Evolutionary conservation across 495 filamentous ascomycete genomes (phyloP), one percentile per base, ranked within the genome.

Genomic region (Darksidea phi): DNA sequence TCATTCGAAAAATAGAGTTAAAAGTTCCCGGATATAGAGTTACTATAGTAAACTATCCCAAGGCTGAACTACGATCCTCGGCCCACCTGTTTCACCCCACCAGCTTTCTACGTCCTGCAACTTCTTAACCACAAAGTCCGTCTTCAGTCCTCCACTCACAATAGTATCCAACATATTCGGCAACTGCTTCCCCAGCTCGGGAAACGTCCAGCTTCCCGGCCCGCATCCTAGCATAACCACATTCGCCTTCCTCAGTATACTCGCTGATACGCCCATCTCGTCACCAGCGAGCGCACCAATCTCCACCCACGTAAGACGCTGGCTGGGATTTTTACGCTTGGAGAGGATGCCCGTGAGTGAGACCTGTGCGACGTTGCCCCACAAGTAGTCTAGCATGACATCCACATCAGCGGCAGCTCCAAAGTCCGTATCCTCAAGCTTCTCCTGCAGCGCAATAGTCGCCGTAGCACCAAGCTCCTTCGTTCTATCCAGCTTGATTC

Each of bases 371-470:
- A 61, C 36, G 12, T 68, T 52, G 25, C 70, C 64, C 52, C 64
- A 73, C 3, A 73, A 53, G 53, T 70, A 73, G 45, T 73, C 71
- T 26, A 73, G 57, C 37, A 73, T 57, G 18, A 71, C 58, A 58
- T 73, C 69, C 21, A 71, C 67, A 41, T 71, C 67, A 3, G 43
- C 67, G 5, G 67, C 56, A 32, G 46, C 43, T 23, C 67, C 63
- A 55, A 75, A 79, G 55, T 79, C 77, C 17, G 77, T 79, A 54
- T 76, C 67, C 24, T 66, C 55, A 15, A 73, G 42, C 5, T 70
- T 54, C 18, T 75, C 70, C 15, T 46, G 64, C 3, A 78, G 68
- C 55, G 72, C 66, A 46, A 81, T 65, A 13, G 21, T 52, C 18
- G 63, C 71, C 47, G 79, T 76, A 0, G 79, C 69, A 24, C 78